Base-by-base conservation (phyloP, 805 yeast genomes). In the Saccharomycopsis sp. region DNA sequence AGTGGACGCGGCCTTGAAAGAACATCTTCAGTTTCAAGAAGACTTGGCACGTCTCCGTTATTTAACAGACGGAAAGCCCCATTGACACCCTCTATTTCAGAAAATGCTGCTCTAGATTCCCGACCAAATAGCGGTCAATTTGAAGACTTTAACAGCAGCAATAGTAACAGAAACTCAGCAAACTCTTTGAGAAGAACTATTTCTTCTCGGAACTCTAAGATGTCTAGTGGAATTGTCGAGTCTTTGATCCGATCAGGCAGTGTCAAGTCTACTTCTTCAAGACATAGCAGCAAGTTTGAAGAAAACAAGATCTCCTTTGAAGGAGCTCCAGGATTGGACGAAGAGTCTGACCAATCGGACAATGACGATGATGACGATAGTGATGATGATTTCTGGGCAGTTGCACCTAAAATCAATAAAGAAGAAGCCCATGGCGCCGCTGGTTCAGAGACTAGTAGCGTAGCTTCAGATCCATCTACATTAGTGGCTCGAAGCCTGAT, bases 281-380 rank as follows among this genome's bases (percentile, higher is more conserved):
- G 49, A 17, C 19, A 44, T 19, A 73, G 70, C 3, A 86, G 81
- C 65, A 79, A 82, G 15, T 88, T 87, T 71, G 78, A 77, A 52
- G 96, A 90, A 63, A 88, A 87, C 65, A 79, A 76, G 1, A 79
- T 90, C 35, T 80, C 84, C 1, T 92, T 92, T 73, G 87, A 81
- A n/a, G 84, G 80, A 61, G 92, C 85, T 0, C 94, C 96, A 0
- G 74, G 66, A 2, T 71, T 81, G 50, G 77, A 68, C 5, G 70
- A 68, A 14, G 68, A 62, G 20, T 70, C 68, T 44, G 69, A 67
- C 35, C 66, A 64, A 20, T 68, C 69, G 7, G 70, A 66, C 35
- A 74, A 73, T 25, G 69, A 68, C 47, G 71, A 67, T 22, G 71
- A 71, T 58, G 68, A 69, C n/a, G 81, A 75, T 47, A 74, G 78